These are phyloP conservation scores for Brettanomyces anomalus DNA, from an alignment of 805 yeast genomes.

Conservation along the genomic window DNA sequence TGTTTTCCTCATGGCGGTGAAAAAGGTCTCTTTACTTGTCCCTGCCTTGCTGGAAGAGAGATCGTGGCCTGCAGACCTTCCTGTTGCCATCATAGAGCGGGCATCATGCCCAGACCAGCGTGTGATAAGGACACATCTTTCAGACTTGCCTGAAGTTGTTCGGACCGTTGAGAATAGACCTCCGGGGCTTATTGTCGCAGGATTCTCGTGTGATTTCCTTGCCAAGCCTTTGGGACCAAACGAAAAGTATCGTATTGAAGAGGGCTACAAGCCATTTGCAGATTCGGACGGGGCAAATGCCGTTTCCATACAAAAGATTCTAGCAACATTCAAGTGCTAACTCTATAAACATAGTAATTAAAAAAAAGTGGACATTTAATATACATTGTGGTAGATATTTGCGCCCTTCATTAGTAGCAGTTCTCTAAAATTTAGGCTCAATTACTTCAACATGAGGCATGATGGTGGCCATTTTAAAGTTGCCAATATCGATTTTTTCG, in stretches of 20 bases:
- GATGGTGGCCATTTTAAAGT: no score
- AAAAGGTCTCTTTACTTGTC: conserved; percentile 54
- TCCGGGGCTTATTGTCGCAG: conserved; percentile 82
- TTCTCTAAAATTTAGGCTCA: no score
- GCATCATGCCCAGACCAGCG: conserved; percentile 94
- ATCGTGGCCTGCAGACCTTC: conserved; percentile 62
- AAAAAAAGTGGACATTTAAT: not conserved
- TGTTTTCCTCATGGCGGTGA: conserved; percentile 83
- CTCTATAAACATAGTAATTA: no score
- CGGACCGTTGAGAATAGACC: conserved; percentile 80
- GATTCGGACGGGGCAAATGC: not conserved
- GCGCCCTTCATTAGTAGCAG: no score
- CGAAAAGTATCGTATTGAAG: conserved; percentile 2
- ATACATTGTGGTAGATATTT: no score
- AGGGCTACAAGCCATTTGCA: not conserved
- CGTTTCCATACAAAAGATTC: not conserved
- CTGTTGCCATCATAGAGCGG: conserved; percentile 81
- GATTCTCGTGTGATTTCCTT: conserved; percentile 49
- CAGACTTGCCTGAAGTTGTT: conserved; percentile 61
- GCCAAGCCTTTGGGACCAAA: not conserved
- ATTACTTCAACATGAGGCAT: no score
- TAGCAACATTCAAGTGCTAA: not conserved
- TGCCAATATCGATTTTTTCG: no score
- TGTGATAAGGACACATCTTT: conserved; percentile 63
- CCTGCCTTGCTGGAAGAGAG: conserved; percentile 32